Evolutionary conservation across 2,329 filamentous ascomycete genomes (phyloP), one percentile per base, ranked within the genome.

Genomic region (Pseudomassariella vexata): DNA sequence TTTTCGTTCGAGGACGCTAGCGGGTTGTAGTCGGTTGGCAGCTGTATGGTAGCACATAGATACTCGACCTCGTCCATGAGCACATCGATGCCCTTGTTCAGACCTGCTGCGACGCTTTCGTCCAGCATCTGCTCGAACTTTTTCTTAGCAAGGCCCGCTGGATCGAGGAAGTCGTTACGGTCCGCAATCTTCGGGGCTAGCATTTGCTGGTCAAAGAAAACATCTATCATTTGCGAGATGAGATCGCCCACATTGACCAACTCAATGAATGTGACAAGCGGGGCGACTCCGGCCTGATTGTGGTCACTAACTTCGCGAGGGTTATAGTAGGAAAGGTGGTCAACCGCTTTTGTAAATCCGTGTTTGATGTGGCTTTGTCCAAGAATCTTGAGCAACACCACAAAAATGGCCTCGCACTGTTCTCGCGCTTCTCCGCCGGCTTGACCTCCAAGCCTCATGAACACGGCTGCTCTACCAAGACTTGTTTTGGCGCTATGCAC

Each of bases 1-100:
- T 57, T 53, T 47, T 60, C 40, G 34, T 28, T 55, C 47, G 28
- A 59, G 47, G 30, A 40, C 36, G 45, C 57, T 2, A 59, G 65
- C 0, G 92, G 90, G 50, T 96, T 95, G 62, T 92, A 98, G 61
- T 98, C 92, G 1, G 83, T 84, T 1, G 88, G 82, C 16, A 73
- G 65, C 56, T 98, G 92, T 3, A 82, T 86, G 0, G 89, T 95
- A 12, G 85, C 88, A 48, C 88, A 88, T 21, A 98, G 74, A 53
- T 94, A 95, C 56, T 98, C 92, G 18, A 96, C 89, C 62, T 98
- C 92, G 48, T 94, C 88, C 84, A 98, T 96, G 25, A 98, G 74
- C 36, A 95, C 92, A 52, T 98, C 90, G 41, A 98, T 96, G 42
- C 92, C 92, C 63, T 94, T 95, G 60, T 95, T 95, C 41, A 98